Conservation (phyloP, 352 stramenopile genomes). For the Phytophthora pistaciae region DNA sequence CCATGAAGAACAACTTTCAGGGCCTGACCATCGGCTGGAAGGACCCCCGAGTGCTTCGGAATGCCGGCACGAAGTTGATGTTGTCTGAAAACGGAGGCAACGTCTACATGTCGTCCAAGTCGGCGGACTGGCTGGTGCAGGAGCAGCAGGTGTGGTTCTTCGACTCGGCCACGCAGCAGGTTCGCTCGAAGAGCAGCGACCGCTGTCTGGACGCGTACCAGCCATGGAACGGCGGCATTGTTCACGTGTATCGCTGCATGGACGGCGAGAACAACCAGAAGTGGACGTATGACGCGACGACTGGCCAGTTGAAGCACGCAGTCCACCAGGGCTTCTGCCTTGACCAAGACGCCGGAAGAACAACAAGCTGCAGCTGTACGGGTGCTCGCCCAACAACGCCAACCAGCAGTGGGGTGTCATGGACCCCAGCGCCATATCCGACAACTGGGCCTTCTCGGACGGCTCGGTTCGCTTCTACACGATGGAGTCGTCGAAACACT, state of each 20-base stretch:
- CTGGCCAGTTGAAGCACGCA: neutral
- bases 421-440: constrained; percentile 11
- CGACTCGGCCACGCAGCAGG: neutral
- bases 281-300: neutral
- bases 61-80: constrained; percentile 22
- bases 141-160: constrained; percentile 63
- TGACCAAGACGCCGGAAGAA: neutral
- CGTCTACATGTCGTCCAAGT: constrained; percentile 37
- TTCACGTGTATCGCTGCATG: constrained; percentile 1
- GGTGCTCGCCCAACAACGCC: neutral
- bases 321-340: neutral
- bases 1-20: constrained; percentile 59
- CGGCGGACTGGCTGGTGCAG: constrained; percentile 43
- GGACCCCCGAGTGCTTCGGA: constrained; percentile 30
- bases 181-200: constrained; percentile 2
- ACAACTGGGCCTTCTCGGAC: constrained; percentile 27
- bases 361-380: constrained; percentile 2
- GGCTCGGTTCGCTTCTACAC: constrained; percentile 51
- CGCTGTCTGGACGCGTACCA: neutral
- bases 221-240: neutral
- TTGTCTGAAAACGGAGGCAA: constrained; percentile 39
- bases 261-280: neutral
- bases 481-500: constrained; percentile 47
- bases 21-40: constrained; percentile 36
- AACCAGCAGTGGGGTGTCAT: neutral